These are phyloP conservation scores for Schwanniomyces pseudopolymorphus DNA, from an alignment of 805 yeast genomes.

Conservation along the genomic window DNA sequence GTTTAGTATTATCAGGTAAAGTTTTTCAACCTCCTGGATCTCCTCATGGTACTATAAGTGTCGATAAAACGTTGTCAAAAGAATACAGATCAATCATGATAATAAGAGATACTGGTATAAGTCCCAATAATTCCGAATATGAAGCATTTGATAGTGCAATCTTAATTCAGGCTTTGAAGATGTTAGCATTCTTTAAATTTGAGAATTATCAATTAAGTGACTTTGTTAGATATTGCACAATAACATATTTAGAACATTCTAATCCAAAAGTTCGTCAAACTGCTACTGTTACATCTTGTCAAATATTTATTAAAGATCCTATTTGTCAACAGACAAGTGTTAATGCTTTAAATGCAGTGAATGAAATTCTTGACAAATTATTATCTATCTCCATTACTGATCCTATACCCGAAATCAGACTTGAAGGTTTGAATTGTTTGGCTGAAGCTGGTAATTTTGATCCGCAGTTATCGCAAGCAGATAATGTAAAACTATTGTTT, in stretches of 20 bases:
- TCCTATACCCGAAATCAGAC: constrained; percentile 79
- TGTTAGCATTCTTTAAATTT: constrained; percentile 74
- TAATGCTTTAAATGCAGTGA: constrained; percentile 76
- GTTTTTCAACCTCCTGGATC: constrained; percentile 84
- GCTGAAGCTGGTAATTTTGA: constrained; percentile 68
- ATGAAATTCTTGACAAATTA: constrained; percentile 79
- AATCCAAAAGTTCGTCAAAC: constrained; percentile 76
- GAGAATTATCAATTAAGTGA: constrained; percentile 77
- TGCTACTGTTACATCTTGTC: constrained; percentile 83
- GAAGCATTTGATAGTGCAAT: constrained; percentile 43
- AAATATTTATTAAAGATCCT: constrained; percentile 72
- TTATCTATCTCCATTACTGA: constrained; percentile 86
- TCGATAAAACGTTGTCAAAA: constrained; percentile 66
- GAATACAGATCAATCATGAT: constrained; percentile 76
- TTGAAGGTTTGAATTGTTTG: constrained; percentile 72
- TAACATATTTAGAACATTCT: constrained; percentile 80
- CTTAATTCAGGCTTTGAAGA: constrained; percentile 74
- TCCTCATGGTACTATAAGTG: constrained; percentile 61
- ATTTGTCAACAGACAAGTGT: constrained; percentile 83
- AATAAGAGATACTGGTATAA: constrained; percentile 60
- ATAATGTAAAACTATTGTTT: constrained; percentile 78
- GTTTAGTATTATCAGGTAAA: constrained; percentile 77
- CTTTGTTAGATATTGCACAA: constrained; percentile 80
- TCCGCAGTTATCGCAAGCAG: constrained; percentile 92
- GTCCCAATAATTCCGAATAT: constrained; percentile 33